Percentiles rank a stretch among this genome's conserved stretches.
These are phyloP conservation scores for Colletotrichum nymphaeae DNA, from an alignment of 2,329 filamentous ascomycete genomes.

Conservation along the genomic window DNA sequence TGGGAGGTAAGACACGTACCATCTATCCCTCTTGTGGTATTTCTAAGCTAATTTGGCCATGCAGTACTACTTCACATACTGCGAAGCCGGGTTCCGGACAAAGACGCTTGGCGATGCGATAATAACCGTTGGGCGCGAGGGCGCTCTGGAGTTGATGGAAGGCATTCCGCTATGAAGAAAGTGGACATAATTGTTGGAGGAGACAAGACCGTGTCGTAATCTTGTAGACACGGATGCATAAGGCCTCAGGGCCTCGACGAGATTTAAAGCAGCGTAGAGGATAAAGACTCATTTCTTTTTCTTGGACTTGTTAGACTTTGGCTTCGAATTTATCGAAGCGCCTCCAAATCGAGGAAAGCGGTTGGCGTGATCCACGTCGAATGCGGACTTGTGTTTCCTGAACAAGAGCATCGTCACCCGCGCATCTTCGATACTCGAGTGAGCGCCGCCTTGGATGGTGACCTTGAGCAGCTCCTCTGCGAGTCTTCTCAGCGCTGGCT, in stretches of 20 bases:
- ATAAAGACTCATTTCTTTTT: slow-evolving; percentile 51
- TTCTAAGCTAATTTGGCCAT: slow-evolving; percentile 28
- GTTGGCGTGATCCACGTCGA: slow-evolving; percentile 83
- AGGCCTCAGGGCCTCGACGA: not conserved
- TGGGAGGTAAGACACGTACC: slow-evolving; percentile 67
- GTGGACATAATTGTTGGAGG: not conserved
- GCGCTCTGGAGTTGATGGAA: slow-evolving; percentile 75
- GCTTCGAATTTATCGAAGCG: slow-evolving; percentile 41
- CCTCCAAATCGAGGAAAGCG: slow-evolving; percentile 60
- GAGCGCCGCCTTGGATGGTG: slow-evolving; percentile 72
- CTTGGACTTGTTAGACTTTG: slow-evolving; percentile 54
- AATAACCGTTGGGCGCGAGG: slow-evolving; percentile 75
- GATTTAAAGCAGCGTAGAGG: not conserved
- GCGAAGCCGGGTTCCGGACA: slow-evolving; percentile 77
- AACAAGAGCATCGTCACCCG: slow-evolving; percentile 92
- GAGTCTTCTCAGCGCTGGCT: slow-evolving; percentile 73
- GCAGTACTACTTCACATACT: slow-evolving; percentile 81
- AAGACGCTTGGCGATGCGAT: slow-evolving; percentile 81
- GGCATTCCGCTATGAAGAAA: slow-evolving; percentile 69
- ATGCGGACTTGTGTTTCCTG: slow-evolving; percentile 82
- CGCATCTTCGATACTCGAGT: slow-evolving; percentile 82
- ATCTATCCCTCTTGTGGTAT: not conserved
- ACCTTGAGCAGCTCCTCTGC: slow-evolving; percentile 68
- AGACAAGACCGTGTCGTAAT: not conserved
- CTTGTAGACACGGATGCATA: not conserved